phyloP scores from a whole-genome alignment of 2,329 filamentous ascomycete species.

The Aspergillus pseudotamarii region DNA sequence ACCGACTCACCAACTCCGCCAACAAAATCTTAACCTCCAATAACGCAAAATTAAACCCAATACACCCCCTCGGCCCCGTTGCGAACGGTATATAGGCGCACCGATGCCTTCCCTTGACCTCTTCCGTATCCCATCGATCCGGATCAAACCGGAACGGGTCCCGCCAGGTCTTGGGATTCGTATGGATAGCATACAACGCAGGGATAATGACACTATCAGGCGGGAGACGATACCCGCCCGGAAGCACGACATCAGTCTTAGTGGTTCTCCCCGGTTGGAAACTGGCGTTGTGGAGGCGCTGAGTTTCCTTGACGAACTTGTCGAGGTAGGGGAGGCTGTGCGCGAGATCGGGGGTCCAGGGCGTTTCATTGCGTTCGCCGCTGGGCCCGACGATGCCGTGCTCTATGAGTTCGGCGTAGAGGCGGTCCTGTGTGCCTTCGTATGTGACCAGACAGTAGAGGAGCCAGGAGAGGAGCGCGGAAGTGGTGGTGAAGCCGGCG shows the following conservation, averaged over 20 bases:
- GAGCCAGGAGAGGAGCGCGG: constrained; percentile 59
- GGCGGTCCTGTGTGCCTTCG: constrained; percentile 57
- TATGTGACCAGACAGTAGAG: constrained; percentile 58
- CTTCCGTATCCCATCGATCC: constrained; percentile 60
- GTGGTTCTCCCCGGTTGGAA: constrained; percentile 64
- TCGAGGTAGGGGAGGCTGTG: constrained; percentile 46
- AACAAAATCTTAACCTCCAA: constrained; percentile 60
- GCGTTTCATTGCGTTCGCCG: constrained; percentile 34
- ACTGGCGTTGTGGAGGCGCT: constrained; percentile 62
- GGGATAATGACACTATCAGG: constrained; percentile 58
- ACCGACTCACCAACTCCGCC: constrained; percentile 59
- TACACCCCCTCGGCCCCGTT: constrained; percentile 58
- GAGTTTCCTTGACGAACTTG: constrained; percentile 64
- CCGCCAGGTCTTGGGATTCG: constrained; percentile 60
- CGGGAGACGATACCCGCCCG: constrained; percentile 62
- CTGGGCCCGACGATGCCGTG: constrained; percentile 39
- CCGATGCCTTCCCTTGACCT: constrained; percentile 53
- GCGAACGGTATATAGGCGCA: constrained; percentile 62
- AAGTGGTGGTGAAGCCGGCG: constrained; percentile 63
- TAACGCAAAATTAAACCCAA: constrained; percentile 66
- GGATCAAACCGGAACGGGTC: constrained; percentile 62
- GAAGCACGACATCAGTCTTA: constrained; percentile 59
- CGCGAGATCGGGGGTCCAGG: constrained; percentile 48
- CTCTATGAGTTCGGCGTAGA: constrained; percentile 59
- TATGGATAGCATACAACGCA: constrained; percentile 50